Conservation (phyloP, 345 rosid genomes). For the Pistacia integerrima region DNA sequence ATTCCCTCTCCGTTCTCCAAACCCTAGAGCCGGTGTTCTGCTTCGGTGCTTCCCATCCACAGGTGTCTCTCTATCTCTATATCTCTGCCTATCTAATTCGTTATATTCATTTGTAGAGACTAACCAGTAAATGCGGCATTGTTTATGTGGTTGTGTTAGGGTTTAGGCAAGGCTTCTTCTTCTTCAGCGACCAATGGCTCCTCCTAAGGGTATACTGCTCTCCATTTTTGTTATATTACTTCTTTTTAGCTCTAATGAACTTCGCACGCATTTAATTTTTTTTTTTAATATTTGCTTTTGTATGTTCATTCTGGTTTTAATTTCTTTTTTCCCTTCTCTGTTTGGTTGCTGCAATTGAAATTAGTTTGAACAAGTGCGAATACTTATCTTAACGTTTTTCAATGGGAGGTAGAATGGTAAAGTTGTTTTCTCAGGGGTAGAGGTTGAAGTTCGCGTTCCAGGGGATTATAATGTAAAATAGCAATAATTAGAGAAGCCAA, state of each 20-base stretch:
- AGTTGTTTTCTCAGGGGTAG: too few species aligned
- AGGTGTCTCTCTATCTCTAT: constrained; percentile 19
- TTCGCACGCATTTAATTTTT: background rate
- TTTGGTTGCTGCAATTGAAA: background rate
- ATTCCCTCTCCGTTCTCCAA: constrained; percentile 3
- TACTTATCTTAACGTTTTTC: too few species aligned
- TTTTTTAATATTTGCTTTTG: background rate
- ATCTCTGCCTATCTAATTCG: background rate
- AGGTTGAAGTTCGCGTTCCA: too few species aligned
- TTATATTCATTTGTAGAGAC: too few species aligned
- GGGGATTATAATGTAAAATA: too few species aligned
- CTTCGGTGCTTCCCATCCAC: background rate
- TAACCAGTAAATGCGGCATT: background rate
- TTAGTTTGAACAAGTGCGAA: too few species aligned
- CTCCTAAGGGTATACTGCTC: constrained; percentile 16
- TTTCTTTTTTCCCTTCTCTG: background rate
- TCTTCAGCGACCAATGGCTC: constrained; percentile 21
- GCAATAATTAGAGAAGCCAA: too few species aligned
- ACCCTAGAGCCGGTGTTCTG: constrained; percentile 35
- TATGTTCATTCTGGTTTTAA: background rate
- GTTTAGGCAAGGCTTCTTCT: constrained; percentile 5
- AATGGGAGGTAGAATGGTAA: background rate
- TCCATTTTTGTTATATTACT: background rate
- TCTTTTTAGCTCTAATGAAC: background rate
- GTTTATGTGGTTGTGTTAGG: background rate